Conservation (phyloP, 116 monocot species). For the Phalaenopsis hybrid region DNA sequence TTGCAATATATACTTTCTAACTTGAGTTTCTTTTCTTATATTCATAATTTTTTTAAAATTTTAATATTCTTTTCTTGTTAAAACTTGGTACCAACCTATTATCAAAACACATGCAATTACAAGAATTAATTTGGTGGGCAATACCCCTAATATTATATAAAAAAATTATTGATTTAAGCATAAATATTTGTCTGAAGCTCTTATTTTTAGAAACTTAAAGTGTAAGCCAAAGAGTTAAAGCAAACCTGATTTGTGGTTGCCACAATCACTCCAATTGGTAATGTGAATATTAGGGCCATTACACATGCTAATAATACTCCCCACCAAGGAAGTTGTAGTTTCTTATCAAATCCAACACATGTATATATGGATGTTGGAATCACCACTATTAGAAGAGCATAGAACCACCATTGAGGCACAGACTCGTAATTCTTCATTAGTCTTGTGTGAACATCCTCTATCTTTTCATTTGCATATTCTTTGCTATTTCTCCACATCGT, state of each 20-base stretch:
- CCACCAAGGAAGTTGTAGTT: constrained; percentile 50
- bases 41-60: too few relatives aligned
- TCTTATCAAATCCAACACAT: constrained; percentile 27
- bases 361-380: constrained; percentile 25
- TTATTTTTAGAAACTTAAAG: too few relatives aligned
- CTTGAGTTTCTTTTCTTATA: too few relatives aligned
- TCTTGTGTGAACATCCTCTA: constrained; percentile 40
- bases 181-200: too few relatives aligned
- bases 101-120: too few relatives aligned
- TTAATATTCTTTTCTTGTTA: too few relatives aligned
- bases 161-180: too few relatives aligned
- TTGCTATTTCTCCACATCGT: constrained; percentile 17
- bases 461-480: constrained; percentile 11
- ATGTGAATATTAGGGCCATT: constrained; percentile 37
- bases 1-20: too few relatives aligned
- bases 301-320: constrained; percentile 33
- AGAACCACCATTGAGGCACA: constrained; percentile 49
- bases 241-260: constrained; percentile 39
- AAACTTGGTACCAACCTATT: too few relatives aligned
- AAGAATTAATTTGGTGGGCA: too few relatives aligned
- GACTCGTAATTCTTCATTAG: constrained; percentile 48
- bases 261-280: constrained; percentile 33
- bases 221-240: too few relatives aligned
- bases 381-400: constrained; percentile 12
- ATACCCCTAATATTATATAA: too few relatives aligned